phyloP scores from a whole-genome alignment of 768 basidiomycete species.

The Russula sp. region DNA sequence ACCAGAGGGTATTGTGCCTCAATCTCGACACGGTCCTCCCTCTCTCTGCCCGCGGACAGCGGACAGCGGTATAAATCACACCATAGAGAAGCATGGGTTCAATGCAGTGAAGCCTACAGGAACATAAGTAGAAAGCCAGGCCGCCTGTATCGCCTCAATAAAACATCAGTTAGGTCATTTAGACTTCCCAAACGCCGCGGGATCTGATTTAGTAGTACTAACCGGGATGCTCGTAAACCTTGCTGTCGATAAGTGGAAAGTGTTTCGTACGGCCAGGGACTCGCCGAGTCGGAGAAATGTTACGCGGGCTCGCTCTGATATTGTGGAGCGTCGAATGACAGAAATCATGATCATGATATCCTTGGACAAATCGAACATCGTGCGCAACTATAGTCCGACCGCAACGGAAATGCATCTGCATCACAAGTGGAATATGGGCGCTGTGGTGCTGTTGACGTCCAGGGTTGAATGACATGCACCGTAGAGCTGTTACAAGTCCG shows the following conservation, averaged over 20 bases:
- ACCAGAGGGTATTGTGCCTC: background rate
- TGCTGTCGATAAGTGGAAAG: background rate
- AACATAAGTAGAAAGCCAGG: background rate
- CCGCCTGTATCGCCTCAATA: background rate
- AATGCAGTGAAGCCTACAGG: background rate
- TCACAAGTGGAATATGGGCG: background rate
- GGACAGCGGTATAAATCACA: background rate
- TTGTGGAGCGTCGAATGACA: background rate
- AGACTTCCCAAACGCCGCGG: background rate
- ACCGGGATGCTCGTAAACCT: background rate
- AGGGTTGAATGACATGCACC: background rate
- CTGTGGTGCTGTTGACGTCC: background rate
- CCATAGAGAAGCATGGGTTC: background rate
- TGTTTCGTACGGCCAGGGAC: background rate
- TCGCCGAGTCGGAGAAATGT: background rate
- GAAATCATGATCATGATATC: too few species aligned
- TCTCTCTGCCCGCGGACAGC: slow-evolving; percentile 11
- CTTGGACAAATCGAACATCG: background rate
- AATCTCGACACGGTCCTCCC: background rate
- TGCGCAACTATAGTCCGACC: background rate
- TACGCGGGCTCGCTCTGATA: slow-evolving; percentile 4
- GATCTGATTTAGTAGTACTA: background rate
- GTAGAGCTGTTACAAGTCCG: background rate
- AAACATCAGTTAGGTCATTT: background rate
- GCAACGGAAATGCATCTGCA: background rate